phyloP scores from a whole-genome alignment of 2,329 filamentous ascomycete genomes.

The Fusarium sp. region DNA sequence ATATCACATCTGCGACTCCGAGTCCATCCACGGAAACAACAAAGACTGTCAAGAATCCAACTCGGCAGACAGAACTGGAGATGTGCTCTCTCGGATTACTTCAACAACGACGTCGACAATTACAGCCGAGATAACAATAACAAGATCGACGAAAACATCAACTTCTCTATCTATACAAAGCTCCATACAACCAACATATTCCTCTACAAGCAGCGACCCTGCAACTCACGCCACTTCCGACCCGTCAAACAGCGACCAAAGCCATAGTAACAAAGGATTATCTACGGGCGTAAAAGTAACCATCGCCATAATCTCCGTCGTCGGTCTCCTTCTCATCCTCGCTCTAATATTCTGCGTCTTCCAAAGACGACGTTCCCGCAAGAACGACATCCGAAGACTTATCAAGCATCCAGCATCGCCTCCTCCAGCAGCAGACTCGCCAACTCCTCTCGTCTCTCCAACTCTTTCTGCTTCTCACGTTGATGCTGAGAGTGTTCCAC shows the following conservation, averaged over 20 bases:
- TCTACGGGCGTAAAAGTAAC: conserved; percentile 58
- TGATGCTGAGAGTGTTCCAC: conserved; percentile 40
- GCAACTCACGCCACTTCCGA: conserved; percentile 32
- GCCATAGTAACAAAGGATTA: conserved; percentile 40
- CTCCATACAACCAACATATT: conserved; percentile 30
- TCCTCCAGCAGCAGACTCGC: conserved; percentile 50
- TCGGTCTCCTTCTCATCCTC: conserved; percentile 54
- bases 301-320: conserved; percentile 57
- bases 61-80: not conserved
- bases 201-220: conserved; percentile 35
- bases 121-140: not conserved
- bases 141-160: conserved; percentile 1
- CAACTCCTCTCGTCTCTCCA: conserved; percentile 58
- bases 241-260: conserved; percentile 15
- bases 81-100: not conserved
- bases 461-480: conserved; percentile 42
- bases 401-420: conserved; percentile 43
- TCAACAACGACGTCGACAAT: not conserved
- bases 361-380: conserved; percentile 44
- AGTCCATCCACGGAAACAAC: conserved; percentile 14
- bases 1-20: conserved; percentile 40
- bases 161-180: conserved; percentile 1
- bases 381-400: conserved; percentile 18
- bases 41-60: conserved; percentile 28
- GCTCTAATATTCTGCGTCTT: conserved; percentile 54